Base-by-base conservation (phyloP, 352 stramenopile species). In the Pythium diclinum region DNA sequence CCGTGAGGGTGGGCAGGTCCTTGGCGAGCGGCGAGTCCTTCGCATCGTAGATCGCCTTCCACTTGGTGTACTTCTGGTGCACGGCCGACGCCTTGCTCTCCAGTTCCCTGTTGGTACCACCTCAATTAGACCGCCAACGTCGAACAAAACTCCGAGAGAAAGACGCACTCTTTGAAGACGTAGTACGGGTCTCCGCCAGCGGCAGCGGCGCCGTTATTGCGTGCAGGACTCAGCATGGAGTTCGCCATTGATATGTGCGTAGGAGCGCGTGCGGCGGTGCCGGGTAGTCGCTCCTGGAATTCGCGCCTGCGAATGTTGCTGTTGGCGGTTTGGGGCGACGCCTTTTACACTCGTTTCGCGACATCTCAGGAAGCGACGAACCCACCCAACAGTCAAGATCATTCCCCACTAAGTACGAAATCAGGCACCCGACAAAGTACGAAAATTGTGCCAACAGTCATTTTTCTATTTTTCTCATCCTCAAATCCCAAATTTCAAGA, bases 151-250 rank as follows among this genome's bases (percentile, higher is more conserved):
- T 17, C 1, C 21, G 17, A 10, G 28, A 32, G 17, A 21, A 56
- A 10, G 17, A 75, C 76, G 70, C 66, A 92, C 84, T 92, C 84
- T 69, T 91, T 92, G 63, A 91, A 92, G 10, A 92, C 84, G 68
- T 92, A 92, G 71, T 89, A 92, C 46, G 84, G 84, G 56, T 92
- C 84, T 28, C 75, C 82, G 63, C 78, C 87, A 28, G 84, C 81
- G 17, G 64, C 63, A 11, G 61, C 53, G 8, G 61, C 48, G 23
- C 56, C 56, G 55, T 44, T 38, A n/a, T 23, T 28, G 6, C 17
- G 47, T 10, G 19, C 46, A 9, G 46, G 46, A 40, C 47, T 67
- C 30, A 52, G 23, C 36, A 61, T 17, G 25, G 38, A 42, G 42
- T 30, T 61, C 19, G 32, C 16, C 61, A 67, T 67, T 11, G 42